Evolutionary conservation across 1,284 basidiomycete genomes (phyloP).

Genomic region (Ustilago nuda): DNA sequence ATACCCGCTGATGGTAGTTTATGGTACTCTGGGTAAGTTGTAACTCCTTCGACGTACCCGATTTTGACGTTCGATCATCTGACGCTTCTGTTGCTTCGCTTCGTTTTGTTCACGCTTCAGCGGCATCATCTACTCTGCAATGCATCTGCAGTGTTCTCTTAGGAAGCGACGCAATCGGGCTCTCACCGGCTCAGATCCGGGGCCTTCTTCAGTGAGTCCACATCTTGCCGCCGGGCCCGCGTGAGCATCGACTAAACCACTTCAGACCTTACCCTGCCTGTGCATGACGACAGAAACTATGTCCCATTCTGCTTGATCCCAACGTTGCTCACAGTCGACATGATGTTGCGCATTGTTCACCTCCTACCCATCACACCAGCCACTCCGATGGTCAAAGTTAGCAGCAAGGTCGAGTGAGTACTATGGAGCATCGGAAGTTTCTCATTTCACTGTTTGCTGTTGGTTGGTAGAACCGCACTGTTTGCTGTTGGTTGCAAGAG

Average conservation of each 20-base stretch:
- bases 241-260: neutral
- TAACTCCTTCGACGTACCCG: neutral
- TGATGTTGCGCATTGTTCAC: slow-evolving; percentile 33
- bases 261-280: neutral
- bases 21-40: slow-evolving; percentile 50
- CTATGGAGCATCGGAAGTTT: no score
- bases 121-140: slow-evolving; percentile 46
- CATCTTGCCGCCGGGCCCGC: neutral
- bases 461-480: no score
- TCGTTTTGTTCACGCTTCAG: slow-evolving; percentile 5
- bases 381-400: neutral
- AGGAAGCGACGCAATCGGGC: slow-evolving; percentile 29
- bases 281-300: slow-evolving; percentile 31
- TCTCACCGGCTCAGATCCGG: slow-evolving; percentile 14
- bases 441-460: no score
- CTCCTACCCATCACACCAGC: slow-evolving; percentile 7
- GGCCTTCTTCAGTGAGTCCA: slow-evolving; percentile 43
- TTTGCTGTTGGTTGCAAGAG: no score
- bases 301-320: slow-evolving; percentile 46
- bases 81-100: neutral
- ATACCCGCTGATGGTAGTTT: slow-evolving; percentile 53
- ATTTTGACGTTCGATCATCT: neutral
- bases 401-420: slow-evolving; percentile 9
- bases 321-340: slow-evolving; percentile 34
- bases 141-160: slow-evolving; percentile 48